Evolutionary conservation across 768 basidiomycete species (phyloP).

Genomic region (Neoboletus brunneissimus): DNA sequence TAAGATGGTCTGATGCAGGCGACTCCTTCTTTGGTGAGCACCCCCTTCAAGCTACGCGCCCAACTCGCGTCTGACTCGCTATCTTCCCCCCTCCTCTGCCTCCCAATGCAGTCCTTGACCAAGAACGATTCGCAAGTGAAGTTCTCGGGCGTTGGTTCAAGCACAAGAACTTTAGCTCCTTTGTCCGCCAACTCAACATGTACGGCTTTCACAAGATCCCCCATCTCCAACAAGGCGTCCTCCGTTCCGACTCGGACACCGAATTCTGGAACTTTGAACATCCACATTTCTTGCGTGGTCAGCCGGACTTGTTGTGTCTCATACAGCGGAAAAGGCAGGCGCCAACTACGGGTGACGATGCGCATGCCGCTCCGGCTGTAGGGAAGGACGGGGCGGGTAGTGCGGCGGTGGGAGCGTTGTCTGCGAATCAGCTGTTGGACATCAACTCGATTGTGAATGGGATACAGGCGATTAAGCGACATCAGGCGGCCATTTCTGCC

Average conservation of each 20-base stretch:
- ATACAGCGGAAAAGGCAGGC: slow-evolving; percentile 82
- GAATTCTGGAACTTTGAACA: slow-evolving; percentile 94
- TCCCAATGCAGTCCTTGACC: slow-evolving; percentile 69
- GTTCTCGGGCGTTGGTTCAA: slow-evolving; percentile 96
- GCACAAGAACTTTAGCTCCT: slow-evolving; percentile 94
- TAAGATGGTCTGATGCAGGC: slow-evolving; percentile 88
- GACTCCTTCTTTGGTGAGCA: slow-evolving; percentile 86
- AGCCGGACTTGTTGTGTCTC: slow-evolving; percentile 81
- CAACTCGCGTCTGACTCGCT: background rate
- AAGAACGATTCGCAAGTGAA: slow-evolving; percentile 85
- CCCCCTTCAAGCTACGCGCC: background rate
- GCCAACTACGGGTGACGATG: slow-evolving; percentile 32
- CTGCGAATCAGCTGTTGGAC: slow-evolving; percentile 61
- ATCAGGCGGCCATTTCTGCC: slow-evolving; percentile 87
- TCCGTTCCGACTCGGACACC: slow-evolving; percentile 75
- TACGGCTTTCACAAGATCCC: slow-evolving; percentile 97
- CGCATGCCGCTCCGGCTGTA: slow-evolving; percentile 15
- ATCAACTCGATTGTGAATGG: slow-evolving; percentile 76
- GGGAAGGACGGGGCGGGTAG: slow-evolving; percentile 16
- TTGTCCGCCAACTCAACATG: slow-evolving; percentile 95
- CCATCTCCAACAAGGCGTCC: slow-evolving; percentile 91
- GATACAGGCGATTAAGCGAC: slow-evolving; percentile 83
- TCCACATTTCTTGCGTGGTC: slow-evolving; percentile 82
- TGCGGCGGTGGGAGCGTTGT: slow-evolving; percentile 27
- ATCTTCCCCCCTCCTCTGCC: background rate